These are phyloP conservation scores for Blakeslea trispora DNA, from an alignment of 371 early-diverging fungal genomes.

Conservation along the genomic window DNA sequence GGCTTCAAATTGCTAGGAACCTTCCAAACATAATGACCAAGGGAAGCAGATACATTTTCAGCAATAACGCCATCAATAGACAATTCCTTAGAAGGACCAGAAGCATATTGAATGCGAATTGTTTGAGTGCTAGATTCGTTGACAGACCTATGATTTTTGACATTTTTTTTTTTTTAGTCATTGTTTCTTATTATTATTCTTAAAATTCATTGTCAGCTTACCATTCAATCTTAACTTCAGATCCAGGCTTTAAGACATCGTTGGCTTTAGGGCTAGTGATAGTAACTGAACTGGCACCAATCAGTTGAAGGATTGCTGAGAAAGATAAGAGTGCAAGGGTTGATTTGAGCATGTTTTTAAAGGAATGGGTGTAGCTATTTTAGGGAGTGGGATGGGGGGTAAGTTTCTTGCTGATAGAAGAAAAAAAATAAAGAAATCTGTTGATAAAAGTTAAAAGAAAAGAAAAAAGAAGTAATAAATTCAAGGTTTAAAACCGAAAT, in stretches of 20 bases:
- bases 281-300: constrained; percentile 29
- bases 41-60: constrained; percentile 25
- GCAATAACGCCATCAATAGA: constrained; percentile 42
- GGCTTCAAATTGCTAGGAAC: constrained; percentile 36
- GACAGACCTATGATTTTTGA: constrained; percentile 16
- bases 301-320: constrained; percentile 20
- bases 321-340: constrained; percentile 18
- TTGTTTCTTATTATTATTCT: neutral
- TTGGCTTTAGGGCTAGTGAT: constrained; percentile 39
- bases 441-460: constrained; percentile 4
- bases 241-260: constrained; percentile 33
- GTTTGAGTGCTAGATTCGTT: constrained; percentile 9
- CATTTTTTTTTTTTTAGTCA: constrained; percentile 3
- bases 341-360: constrained; percentile 16
- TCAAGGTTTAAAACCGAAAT: neutral
- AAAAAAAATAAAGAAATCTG: constrained; percentile 2
- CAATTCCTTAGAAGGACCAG: constrained; percentile 43
- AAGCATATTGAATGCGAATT: constrained; percentile 42
- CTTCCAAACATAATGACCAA: constrained; percentile 44
- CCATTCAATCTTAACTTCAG: constrained; percentile 46
- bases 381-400: constrained; percentile 16
- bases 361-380: neutral
- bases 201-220: constrained; percentile 13
- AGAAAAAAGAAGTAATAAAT: constrained; percentile 3
- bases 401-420: neutral